Evolutionary conservation across 2,329 filamentous ascomycete genomes (phyloP).

Genomic region (Mycosphaerella arachidis): DNA sequence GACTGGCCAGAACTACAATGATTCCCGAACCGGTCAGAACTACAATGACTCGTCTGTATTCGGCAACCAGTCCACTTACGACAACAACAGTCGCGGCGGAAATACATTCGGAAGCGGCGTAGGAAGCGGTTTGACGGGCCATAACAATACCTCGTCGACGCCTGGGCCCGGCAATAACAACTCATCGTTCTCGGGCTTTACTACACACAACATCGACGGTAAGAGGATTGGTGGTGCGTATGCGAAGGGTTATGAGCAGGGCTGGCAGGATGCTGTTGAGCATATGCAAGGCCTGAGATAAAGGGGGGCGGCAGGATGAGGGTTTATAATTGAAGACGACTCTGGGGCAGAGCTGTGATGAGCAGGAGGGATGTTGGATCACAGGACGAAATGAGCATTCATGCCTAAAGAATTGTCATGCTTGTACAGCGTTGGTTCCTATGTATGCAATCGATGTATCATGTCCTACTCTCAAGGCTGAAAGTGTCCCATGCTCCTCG

Average conservation of each 20-base stretch:
- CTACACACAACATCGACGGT: neutral
- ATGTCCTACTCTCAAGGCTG: no score
- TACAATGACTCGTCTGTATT: neutral
- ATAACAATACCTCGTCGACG: neutral
- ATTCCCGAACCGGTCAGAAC: neutral
- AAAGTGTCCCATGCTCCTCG: no score
- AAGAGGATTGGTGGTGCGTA: slow-evolving; percentile 5
- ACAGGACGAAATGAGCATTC: neutral
- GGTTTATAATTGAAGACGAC: no score
- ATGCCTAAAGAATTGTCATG: no score
- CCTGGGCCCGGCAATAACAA: neutral
- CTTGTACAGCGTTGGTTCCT: no score
- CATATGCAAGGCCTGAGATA: neutral
- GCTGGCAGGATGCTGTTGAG: slow-evolving; percentile 5
- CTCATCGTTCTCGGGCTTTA: neutral
- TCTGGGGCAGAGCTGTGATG: no score
- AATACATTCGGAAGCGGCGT: neutral
- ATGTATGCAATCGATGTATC: no score
- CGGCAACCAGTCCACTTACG: neutral
- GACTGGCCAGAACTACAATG: neutral
- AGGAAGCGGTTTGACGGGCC: neutral
- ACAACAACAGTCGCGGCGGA: neutral
- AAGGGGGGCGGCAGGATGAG: no score
- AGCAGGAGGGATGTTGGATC: neutral
- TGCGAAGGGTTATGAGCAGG: slow-evolving; percentile 3